Conservation (phyloP, 768 basidiomycete species). For the Sutorius australiensis region DNA sequence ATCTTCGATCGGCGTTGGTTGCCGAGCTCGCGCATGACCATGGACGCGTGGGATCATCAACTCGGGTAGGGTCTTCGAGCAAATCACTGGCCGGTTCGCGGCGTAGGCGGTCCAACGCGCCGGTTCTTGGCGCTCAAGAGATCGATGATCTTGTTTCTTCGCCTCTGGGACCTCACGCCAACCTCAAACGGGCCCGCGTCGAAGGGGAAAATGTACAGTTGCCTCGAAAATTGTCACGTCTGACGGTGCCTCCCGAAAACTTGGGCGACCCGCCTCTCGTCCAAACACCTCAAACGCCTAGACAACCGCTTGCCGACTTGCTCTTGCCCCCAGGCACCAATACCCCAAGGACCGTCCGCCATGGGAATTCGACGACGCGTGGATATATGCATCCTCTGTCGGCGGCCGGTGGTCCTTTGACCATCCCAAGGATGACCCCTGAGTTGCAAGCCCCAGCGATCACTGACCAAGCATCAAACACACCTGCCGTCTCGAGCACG, state of each 20-base stretch:
- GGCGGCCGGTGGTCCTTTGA: neutral
- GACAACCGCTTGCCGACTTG: conserved; percentile 22
- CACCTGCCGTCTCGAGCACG: neutral
- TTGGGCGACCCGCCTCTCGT: neutral
- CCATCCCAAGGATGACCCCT: too few relatives aligned
- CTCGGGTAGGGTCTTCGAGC: neutral
- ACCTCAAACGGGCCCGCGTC: conserved; percentile 14
- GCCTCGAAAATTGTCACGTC: conserved; percentile 11
- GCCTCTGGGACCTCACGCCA: conserved; percentile 4
- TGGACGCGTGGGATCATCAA: conserved; percentile 1
- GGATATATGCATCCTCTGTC: conserved; percentile 10
- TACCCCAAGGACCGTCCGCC: neutral
- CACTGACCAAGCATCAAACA: neutral
- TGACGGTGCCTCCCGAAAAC: neutral
- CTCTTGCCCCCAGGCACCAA: neutral
- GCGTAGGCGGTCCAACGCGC: conserved; percentile 1
- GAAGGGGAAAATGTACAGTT: conserved; percentile 5
- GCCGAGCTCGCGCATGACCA: conserved; percentile 1
- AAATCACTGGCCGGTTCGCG: neutral
- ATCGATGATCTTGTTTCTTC: conserved; percentile 1
- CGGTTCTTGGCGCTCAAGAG: neutral
- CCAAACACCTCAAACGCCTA: conserved; percentile 13
- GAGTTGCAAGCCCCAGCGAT: neutral
- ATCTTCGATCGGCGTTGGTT: conserved; percentile 9
- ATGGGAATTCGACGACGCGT: neutral